Percentiles rank a stretch among this genome's conserved stretches.
These are phyloP conservation scores for Zymoseptoria ardabiliae DNA, from an alignment of 2,329 filamentous ascomycete genomes.

Conservation along the genomic window DNA sequence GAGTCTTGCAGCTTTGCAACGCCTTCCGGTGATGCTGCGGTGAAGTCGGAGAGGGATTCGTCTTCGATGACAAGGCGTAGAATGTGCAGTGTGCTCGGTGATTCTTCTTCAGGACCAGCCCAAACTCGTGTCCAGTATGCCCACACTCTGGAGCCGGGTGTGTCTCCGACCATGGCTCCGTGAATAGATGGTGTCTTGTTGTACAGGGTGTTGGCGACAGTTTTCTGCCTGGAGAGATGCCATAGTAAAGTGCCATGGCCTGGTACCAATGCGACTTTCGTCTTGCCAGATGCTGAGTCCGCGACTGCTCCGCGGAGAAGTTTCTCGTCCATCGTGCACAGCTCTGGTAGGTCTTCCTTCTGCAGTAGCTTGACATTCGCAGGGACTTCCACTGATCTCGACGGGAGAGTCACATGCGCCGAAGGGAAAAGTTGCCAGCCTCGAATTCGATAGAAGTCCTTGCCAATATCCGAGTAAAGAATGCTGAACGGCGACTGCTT, in stretches of 20 bases:
- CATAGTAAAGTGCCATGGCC: conserved; percentile 62
- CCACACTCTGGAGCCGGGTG: conserved; percentile 56
- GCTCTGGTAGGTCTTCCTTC: conserved; percentile 51
- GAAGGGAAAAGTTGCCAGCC: conserved; percentile 74
- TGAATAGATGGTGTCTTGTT: conserved; percentile 52
- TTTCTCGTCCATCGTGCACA: conserved; percentile 59
- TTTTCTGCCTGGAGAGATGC: conserved; percentile 77
- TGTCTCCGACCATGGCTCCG: conserved; percentile 58
- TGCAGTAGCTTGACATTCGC: conserved; percentile 37
- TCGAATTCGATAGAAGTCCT: conserved; percentile 66
- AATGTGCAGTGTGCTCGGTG: conserved; percentile 61
- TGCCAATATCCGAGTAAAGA: conserved; percentile 81
- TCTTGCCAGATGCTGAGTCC: conserved; percentile 15
- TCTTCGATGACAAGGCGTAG: conserved; percentile 62
- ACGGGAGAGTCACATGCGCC: conserved; percentile 59
- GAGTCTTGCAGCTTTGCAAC: conserved; percentile 12
- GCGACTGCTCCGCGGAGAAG: conserved; percentile 51
- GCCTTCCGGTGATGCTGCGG: conserved; percentile 18
- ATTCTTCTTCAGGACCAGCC: conserved; percentile 47
- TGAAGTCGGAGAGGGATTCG: conserved; percentile 15
- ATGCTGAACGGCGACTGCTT: conserved; percentile 59
- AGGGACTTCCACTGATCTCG: conserved; percentile 15
- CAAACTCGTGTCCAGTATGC: conserved; percentile 64
- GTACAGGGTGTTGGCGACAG: conserved; percentile 60
- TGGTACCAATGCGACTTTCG: conserved; percentile 57